Evolutionary conservation across 495 filamentous ascomycete species (phyloP).

Genomic region (Cercophora newfieldiana): DNA sequence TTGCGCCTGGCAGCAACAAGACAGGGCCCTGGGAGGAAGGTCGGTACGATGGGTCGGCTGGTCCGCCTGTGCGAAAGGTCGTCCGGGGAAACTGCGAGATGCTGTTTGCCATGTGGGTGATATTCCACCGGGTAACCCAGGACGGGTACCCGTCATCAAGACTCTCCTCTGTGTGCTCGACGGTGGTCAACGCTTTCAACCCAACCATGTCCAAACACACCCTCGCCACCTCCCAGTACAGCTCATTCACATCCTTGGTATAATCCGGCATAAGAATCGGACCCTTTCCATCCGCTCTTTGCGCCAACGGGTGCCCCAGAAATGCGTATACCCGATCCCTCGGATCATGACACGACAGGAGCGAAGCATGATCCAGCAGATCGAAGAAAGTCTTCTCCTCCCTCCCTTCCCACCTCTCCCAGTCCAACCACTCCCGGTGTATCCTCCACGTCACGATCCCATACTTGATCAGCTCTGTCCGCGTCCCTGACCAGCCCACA

Average conservation of each 20-base stretch:
- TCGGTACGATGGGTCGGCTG: not conserved
- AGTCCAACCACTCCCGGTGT: not conserved
- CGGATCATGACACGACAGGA: conserved; percentile 3
- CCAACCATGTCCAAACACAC: not conserved
- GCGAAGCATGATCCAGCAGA: not conserved
- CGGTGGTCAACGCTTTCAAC: not conserved
- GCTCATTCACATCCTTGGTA: not conserved
- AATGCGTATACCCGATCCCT: conserved; percentile 6
- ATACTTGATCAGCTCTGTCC: not conserved
- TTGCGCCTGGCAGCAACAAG: too few species aligned
- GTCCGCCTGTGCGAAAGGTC: not conserved
- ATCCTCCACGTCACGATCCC: not conserved
- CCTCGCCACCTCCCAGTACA: not conserved
- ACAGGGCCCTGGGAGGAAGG: too few species aligned
- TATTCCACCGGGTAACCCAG: not conserved
- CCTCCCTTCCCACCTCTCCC: not conserved
- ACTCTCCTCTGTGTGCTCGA: conserved; percentile 3
- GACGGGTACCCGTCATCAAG: not conserved
- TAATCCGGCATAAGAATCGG: conserved; percentile 3
- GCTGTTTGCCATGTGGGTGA: not conserved
- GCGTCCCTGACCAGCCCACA: not conserved
- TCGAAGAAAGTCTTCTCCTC: not conserved
- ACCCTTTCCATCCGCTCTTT: not conserved
- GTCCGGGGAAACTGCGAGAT: not conserved
- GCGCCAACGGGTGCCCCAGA: conserved; percentile 6